A percentile compares a stretch with the other conserved stretches of the same genome.
Conservation (phyloP, 2,329 filamentous ascomycete species). For the Aspergillus persii region DNA sequence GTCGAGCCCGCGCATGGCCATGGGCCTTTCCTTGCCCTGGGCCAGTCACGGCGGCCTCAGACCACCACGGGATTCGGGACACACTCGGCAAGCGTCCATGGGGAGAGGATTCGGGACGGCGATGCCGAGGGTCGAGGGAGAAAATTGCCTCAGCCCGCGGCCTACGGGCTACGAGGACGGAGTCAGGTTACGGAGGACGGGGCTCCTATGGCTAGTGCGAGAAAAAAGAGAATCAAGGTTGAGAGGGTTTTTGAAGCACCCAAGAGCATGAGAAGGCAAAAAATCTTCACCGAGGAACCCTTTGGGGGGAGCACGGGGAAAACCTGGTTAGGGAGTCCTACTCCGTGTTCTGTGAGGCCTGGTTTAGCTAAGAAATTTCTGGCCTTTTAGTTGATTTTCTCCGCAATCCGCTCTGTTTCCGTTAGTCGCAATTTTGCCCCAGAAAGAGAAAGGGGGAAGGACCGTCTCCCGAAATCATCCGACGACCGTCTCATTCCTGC, state of each 20-base stretch:
- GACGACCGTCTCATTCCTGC: constrained; percentile 11
- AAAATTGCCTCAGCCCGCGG: constrained; percentile 14
- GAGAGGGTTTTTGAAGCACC: neutral
- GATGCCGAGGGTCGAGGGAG: constrained; percentile 18
- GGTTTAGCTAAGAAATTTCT: constrained; percentile 16
- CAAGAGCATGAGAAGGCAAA: neutral
- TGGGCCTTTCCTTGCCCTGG: neutral
- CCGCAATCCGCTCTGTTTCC: constrained; percentile 14
- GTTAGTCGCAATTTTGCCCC: constrained; percentile 8
- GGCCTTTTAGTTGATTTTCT: constrained; percentile 2
- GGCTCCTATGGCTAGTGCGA: neutral
- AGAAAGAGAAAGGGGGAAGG: constrained; percentile 2
- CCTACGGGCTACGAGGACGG: neutral
- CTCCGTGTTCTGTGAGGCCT: no score
- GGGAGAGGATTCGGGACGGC: constrained; percentile 16
- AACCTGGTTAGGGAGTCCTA: neutral
- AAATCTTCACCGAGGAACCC: constrained; percentile 21
- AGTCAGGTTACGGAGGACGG: constrained; percentile 1
- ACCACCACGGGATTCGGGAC: constrained; percentile 28
- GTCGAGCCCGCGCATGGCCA: neutral
- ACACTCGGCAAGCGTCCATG: constrained; percentile 15
- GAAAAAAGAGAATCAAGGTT: neutral
- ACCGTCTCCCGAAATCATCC: constrained; percentile 21
- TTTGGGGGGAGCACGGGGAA: constrained; percentile 11
- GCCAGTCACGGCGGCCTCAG: constrained; percentile 18